These are phyloP conservation scores for Macrolepiota fuliginosa DNA, from an alignment of 768 basidiomycete genomes.

Conservation along the genomic window DNA sequence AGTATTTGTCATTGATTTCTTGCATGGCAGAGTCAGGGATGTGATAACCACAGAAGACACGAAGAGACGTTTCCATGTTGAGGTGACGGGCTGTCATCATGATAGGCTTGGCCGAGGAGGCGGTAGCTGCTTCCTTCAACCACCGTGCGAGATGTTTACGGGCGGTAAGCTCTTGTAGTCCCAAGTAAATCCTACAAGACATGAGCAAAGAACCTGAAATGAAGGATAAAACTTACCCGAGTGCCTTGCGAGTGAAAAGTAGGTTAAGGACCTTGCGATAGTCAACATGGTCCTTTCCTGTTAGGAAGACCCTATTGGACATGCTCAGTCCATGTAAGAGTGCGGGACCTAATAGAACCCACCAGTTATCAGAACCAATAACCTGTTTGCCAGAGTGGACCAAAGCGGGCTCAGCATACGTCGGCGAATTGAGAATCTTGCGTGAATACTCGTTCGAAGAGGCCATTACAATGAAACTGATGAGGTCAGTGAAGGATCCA, in stretches of 20 bases:
- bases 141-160: constrained; percentile 74
- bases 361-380: constrained; percentile 87
- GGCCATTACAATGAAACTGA: constrained; percentile 97
- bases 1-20: constrained; percentile 92
- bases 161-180: constrained; percentile 79
- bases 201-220: neutral
- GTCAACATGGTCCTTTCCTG: constrained; percentile 88
- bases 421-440: constrained; percentile 95
- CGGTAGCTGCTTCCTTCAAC: constrained; percentile 55
- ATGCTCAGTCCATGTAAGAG: constrained; percentile 3
- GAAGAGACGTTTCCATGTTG: constrained; percentile 97
- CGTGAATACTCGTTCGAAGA: constrained; percentile 90
- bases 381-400: constrained; percentile 89
- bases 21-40: constrained; percentile 74
- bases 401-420: constrained; percentile 90
- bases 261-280: constrained; percentile 89
- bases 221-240: constrained; percentile 54
- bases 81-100: constrained; percentile 92
- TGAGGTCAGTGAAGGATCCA: neutral
- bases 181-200: constrained; percentile 67
- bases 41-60: constrained; percentile 92
- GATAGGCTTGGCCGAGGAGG: constrained; percentile 53
- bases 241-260: constrained; percentile 92
- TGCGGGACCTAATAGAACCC: constrained; percentile 14
- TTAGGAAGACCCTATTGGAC: constrained; percentile 86